Base-by-base conservation (phyloP, 192 early-diverging fungal species). In the Backusella morwellensis region DNA sequence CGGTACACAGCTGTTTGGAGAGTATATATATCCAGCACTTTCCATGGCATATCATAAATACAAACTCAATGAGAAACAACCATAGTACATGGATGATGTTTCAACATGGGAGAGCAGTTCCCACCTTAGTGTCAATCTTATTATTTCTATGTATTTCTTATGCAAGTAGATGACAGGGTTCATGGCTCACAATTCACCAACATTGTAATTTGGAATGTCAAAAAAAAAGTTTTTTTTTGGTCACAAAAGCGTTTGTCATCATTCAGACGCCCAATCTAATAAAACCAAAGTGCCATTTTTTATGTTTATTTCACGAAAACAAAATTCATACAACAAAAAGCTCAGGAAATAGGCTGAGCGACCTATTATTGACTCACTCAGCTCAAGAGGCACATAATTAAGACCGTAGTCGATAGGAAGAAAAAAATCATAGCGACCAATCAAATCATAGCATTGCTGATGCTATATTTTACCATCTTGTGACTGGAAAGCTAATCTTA, bases 401-500 rank as follows among this genome's bases (percentile, higher is more conserved):
- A n/a, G 12, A 44, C 0, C 12, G 12, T 14, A 4, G 14, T 17
- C 42, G 0, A 44, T 44, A 44, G 42, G 42, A 44, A 44, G 15
- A 44, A 44, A 17, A 44, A 17, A 17, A 17, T 8, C 19, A 54
- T n/a, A 59, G 0, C 11, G 9, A 12, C 54, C 54, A 59, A 59
- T 59, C 21, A 59, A 14, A 59, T 21, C 21, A 59, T 12, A 6
- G 7, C 0, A 59, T 23, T 19, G 23, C 11, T 23, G 50, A 54
- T 54, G 17, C n/a, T 54, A 21, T 6, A 59, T 21, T 44, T 11
- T 44, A 44, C 42, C 42, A 21, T 59, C 23, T 59, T 59, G 54
- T 59, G 56, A 63, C 56, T 59, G 56, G 56, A 59, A 59, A 59
- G 56, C 21, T 26, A 59, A 59, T 59, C 56, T 59, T 26, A 59